Percentiles rank a stretch among this genome's conserved stretches.
Evolutionary conservation across 176 grass and related monocot species (phyloP).

Genomic region (Pharus latifolius): DNA sequence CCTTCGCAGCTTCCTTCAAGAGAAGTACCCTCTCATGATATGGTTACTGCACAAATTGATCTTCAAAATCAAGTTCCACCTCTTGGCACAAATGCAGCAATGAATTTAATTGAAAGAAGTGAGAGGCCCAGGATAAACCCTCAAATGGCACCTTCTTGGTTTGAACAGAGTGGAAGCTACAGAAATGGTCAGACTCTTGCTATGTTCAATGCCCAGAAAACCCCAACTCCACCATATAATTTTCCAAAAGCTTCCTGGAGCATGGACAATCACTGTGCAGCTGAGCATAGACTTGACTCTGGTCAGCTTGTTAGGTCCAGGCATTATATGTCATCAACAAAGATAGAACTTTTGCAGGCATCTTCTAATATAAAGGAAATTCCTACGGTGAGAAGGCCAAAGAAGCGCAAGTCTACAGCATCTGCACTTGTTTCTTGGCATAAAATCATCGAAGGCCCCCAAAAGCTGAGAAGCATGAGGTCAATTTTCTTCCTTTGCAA

Average conservation of each 20-base stretch:
- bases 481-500: conserved; percentile 34
- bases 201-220: conserved; percentile 37
- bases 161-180: conserved; percentile 56
- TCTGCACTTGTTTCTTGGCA: conserved; percentile 57
- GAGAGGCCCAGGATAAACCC: conserved; percentile 60
- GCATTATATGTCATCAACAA: conserved; percentile 13
- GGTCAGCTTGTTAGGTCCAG: conserved; percentile 34
- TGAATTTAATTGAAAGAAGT: conserved; percentile 38
- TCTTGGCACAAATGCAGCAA: conserved; percentile 23
- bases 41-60: conserved; percentile 26
- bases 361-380: conserved; percentile 20
- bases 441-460: conserved; percentile 47
- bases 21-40: conserved; percentile 27
- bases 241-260: conserved; percentile 48
- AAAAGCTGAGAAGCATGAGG: conserved; percentile 58
- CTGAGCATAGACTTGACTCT: conserved; percentile 49
- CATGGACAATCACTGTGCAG: conserved; percentile 37
- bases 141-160: conserved; percentile 92
- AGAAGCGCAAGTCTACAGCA: conserved; percentile 64
- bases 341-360: conserved; percentile 13
- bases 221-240: conserved; percentile 38
- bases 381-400: conserved; percentile 33
- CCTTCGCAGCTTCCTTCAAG: conserved; percentile 36
- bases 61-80: conserved; percentile 35
- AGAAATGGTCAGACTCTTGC: conserved; percentile 57